phyloP scores from a whole-genome alignment of 371 early-diverging fungal species.

The Fennellomyces sp. region DNA sequence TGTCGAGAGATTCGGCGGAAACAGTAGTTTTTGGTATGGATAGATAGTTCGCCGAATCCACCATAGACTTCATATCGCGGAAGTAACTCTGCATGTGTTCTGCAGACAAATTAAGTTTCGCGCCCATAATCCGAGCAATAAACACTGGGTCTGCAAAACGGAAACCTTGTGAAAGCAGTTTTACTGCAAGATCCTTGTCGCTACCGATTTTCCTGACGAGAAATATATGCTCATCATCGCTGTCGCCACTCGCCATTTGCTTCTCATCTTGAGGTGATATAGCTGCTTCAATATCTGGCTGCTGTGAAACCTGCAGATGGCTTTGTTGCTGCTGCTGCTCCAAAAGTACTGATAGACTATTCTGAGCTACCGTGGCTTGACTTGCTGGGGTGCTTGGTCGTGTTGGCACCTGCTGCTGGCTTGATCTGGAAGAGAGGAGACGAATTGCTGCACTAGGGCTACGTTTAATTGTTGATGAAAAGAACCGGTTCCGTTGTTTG shows the following conservation, averaged over 20 bases:
- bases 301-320: not conserved
- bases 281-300: not conserved
- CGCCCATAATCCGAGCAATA: constrained; percentile 40
- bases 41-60: not conserved
- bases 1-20: too few species aligned
- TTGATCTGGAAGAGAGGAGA: not conserved
- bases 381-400: not conserved
- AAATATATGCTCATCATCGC: constrained; percentile 36
- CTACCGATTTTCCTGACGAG: constrained; percentile 28
- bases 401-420: not conserved
- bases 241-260: not conserved
- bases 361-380: not conserved
- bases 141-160: constrained; percentile 42
- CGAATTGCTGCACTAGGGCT: not conserved
- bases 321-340: not conserved
- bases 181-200: constrained; percentile 15
- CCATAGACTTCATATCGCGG: constrained; percentile 26
- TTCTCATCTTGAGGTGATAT: not conserved
- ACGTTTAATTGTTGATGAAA: not conserved
- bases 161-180: constrained; percentile 34
- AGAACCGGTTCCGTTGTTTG: not conserved
- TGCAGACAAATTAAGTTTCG: constrained; percentile 29
- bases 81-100: constrained; percentile 37
- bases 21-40: not conserved
- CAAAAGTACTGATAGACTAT: not conserved